A percentile compares a stretch with the other conserved stretches of the same genome.
phyloP scores from a whole-genome alignment of 208 protist species.

The Leishmania major region DNA sequence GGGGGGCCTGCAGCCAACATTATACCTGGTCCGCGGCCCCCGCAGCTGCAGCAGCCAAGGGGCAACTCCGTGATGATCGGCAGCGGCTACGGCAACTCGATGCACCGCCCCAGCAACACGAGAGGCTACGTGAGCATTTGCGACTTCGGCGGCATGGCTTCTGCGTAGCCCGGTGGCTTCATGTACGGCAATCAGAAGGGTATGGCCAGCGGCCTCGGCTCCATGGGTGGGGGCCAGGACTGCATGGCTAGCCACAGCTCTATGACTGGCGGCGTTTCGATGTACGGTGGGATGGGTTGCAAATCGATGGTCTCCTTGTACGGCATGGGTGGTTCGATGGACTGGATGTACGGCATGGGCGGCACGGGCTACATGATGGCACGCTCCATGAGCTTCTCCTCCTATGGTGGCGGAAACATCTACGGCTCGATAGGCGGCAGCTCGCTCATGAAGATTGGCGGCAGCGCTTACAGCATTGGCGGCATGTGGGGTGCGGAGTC shows the following conservation, averaged over 20 bases:
- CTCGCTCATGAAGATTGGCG: slow-evolving; percentile 16
- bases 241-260: slow-evolving; percentile 14
- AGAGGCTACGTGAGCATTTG: slow-evolving; percentile 13
- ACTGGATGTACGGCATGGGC: slow-evolving; percentile 23
- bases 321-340: slow-evolving; percentile 19
- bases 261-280: slow-evolving; percentile 20
- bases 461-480: slow-evolving; percentile 25
- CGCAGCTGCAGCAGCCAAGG: neutral
- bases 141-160: slow-evolving; percentile 9
- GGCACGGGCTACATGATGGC: slow-evolving; percentile 30
- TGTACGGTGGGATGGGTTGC: neutral
- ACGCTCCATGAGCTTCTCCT: slow-evolving; percentile 26
- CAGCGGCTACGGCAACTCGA: slow-evolving; percentile 12
- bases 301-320: slow-evolving; percentile 32
- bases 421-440: slow-evolving; percentile 31
- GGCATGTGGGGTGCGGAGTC: slow-evolving; percentile 42
- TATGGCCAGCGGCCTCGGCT: slow-evolving; percentile 16
- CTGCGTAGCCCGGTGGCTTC: slow-evolving; percentile 8
- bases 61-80: neutral
- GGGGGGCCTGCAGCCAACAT: neutral
- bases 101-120: slow-evolving; percentile 31
- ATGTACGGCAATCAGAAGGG: slow-evolving; percentile 20
- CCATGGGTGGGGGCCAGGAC: neutral
- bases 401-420: slow-evolving; percentile 34
- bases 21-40: neutral